Conservation (phyloP, 805 yeast species). For the Yarrowia yakushimensis region DNA sequence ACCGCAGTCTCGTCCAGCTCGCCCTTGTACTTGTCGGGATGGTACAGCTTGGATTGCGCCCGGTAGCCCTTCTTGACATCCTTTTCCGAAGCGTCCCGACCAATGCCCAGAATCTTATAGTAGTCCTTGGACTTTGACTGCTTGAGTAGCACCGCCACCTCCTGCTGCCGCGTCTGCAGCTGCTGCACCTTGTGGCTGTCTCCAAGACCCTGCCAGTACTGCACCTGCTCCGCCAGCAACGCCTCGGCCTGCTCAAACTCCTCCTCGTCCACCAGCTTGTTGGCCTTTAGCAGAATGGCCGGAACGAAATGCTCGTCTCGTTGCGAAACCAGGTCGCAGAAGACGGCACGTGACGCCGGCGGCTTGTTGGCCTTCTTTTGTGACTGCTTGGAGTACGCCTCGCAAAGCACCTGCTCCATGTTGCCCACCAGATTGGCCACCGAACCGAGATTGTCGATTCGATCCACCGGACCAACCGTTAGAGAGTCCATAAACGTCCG, state of each 20-base stretch:
- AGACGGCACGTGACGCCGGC: conserved; percentile 33
- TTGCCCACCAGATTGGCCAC: conserved; percentile 32
- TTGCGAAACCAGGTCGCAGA: conserved; percentile 34
- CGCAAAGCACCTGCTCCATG: conserved; percentile 43
- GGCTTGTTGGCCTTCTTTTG: conserved; percentile 29
- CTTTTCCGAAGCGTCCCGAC: conserved; percentile 61
- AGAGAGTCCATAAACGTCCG: conserved; percentile 3
- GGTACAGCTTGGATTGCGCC: conserved; percentile 70
- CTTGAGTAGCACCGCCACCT: conserved; percentile 28
- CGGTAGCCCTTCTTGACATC: conserved; percentile 81
- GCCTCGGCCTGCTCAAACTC: conserved; percentile 29
- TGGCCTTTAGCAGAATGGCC: conserved; percentile 31
- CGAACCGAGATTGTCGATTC: background rate
- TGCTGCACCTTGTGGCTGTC: conserved; percentile 14
- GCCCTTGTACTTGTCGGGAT: conserved; percentile 86
- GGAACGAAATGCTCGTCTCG: conserved; percentile 41
- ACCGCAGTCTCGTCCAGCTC: conserved; percentile 64
- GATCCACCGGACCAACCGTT: background rate
- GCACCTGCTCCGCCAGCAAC: conserved; percentile 28
- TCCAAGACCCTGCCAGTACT: conserved; percentile 27
- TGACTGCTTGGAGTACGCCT: conserved; percentile 38
- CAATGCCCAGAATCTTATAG: conserved; percentile 71
- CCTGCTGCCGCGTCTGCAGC: conserved; percentile 29
- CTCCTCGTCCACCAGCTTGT: conserved; percentile 28
- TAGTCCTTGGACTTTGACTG: conserved; percentile 58